phyloP scores from a whole-genome alignment of 495 filamentous ascomycete genomes.

The Diplogelasinospora grovesii region DNA sequence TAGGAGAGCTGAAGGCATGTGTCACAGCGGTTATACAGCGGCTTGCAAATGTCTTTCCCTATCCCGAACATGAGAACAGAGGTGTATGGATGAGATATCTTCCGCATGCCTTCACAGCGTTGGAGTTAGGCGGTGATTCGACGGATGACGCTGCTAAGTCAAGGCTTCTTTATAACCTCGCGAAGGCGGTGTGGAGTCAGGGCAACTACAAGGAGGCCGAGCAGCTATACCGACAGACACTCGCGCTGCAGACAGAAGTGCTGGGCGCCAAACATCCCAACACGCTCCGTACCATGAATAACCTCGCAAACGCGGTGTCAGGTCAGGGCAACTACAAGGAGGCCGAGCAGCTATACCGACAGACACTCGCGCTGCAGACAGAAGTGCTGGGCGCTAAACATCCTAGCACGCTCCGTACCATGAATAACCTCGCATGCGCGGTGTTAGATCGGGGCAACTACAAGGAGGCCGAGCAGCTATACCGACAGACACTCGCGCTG shows the following conservation, averaged over 20 bases:
- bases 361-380: conserved; percentile 5
- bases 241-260: conserved; percentile 2
- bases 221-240: conserved; percentile 8
- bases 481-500: conserved; percentile 8
- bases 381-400: conserved; percentile 6
- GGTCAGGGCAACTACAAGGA: conserved; percentile 14
- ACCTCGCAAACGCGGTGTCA: conserved; percentile 6
- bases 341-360: conserved; percentile 12
- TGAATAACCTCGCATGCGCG: conserved; percentile 12
- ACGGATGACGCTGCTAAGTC: not conserved
- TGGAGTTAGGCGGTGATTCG: conserved; percentile 7
- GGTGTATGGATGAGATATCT: conserved; percentile 26
- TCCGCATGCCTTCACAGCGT: conserved; percentile 28
- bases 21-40: conserved; percentile 20
- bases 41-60: conserved; percentile 26
- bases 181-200: conserved; percentile 2
- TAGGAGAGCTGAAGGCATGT: conserved; percentile 20
- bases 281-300: conserved; percentile 12
- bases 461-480: conserved; percentile 11
- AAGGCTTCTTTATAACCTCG: conserved; percentile 6
- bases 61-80: conserved; percentile 27
- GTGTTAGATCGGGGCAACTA: conserved; percentile 11
- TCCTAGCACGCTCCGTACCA: conserved; percentile 3
- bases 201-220: conserved; percentile 18
- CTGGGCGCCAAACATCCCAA: conserved; percentile 7